Percentiles rank a stretch among this genome's conserved stretches.
These are phyloP conservation scores for Ogataea ganodermae DNA, from an alignment of 805 yeast genomes.

Conservation along the genomic window DNA sequence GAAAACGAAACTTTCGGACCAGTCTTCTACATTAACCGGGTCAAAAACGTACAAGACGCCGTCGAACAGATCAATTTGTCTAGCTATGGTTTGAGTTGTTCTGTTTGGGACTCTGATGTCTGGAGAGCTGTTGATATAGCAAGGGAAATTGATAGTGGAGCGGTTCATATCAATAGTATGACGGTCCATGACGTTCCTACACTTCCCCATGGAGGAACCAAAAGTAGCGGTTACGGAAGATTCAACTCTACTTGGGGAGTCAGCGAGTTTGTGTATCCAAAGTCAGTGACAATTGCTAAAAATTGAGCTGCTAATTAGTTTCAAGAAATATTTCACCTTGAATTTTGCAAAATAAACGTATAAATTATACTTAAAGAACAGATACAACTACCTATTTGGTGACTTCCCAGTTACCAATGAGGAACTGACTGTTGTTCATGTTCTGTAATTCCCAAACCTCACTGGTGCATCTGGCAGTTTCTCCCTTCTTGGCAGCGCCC, in stretches of 20 bases:
- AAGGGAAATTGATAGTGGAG: constrained; percentile 7
- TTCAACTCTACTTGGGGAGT: constrained; percentile 48
- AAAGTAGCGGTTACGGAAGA: constrained; percentile 44
- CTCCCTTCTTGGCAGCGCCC: constrained; percentile 8
- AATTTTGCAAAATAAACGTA: not conserved
- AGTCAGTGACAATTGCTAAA: constrained; percentile 29
- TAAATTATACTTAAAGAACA: too few relatives aligned
- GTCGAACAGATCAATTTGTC: constrained; percentile 7
- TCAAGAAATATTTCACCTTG: not conserved
- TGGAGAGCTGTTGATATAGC: constrained; percentile 10
- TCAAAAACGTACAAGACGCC: constrained; percentile 3
- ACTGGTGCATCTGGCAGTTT: constrained; percentile 9
- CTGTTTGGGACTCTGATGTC: constrained; percentile 12
- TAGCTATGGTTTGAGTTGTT: constrained; percentile 7
- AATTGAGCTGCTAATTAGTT: not conserved
- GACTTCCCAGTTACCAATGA: constrained; percentile 8
- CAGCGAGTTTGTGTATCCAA: constrained; percentile 39
- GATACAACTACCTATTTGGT: not conserved
- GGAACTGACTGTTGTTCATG: constrained; percentile 14
- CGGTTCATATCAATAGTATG: constrained; percentile 21
- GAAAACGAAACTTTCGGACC: constrained; percentile 11
- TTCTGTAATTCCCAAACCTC: constrained; percentile 14
- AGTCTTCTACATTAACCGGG: constrained; percentile 8
- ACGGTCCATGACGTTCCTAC: constrained; percentile 25
- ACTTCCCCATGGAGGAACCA: constrained; percentile 49